Evolutionary conservation across 2,329 filamentous ascomycete genomes (phyloP), one percentile per base, ranked within the genome.

Genomic region (Xylaria sp.): DNA sequence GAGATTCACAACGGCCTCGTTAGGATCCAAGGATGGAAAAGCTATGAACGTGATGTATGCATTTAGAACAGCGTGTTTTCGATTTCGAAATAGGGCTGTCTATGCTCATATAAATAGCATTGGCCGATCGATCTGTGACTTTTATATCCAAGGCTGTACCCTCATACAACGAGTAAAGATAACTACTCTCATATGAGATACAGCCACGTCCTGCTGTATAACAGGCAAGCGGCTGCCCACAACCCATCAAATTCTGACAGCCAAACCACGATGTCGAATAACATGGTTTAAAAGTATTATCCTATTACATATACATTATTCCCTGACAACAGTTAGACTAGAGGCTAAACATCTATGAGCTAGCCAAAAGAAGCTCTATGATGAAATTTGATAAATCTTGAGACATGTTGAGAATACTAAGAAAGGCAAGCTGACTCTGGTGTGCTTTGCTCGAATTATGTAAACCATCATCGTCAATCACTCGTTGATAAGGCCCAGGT

Each of bases 401-500:
- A 19, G 42, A 47, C 6, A 24, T 50, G 9, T 6, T 17, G 8
- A n/a, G 21, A 58, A 8, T 19, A 21, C 32, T 2, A 45, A 19
- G 8, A 4, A 50, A 53, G 19, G 3, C n/a, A 24, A 51, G 8
- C 11, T 30, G 32, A 11, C 5, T 21, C 4, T 36, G 34, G 1
- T 47, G 5, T 17, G 42, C 4, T 1, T 51, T 47, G 47, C 24
- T 34, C 8, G 51, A 19, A n/a, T 36, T 36, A 36, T 62, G 24
- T 27, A 24, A 54, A 48, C 21, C 30, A 11, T 7, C n/a, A 56
- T 57, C 45, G 11, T 21, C 14, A 27, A 34, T 67, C 45, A 73
- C 36, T 73, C 76, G 19, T 78, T 79, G 64, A 87, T 82, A 14
- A 88, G 78, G 5, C 87, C 87, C 9, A 89, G 74, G 65, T 85